These are phyloP conservation scores for Tulasnella sp. DNA, from an alignment of 768 basidiomycete genomes.

Conservation along the genomic window DNA sequence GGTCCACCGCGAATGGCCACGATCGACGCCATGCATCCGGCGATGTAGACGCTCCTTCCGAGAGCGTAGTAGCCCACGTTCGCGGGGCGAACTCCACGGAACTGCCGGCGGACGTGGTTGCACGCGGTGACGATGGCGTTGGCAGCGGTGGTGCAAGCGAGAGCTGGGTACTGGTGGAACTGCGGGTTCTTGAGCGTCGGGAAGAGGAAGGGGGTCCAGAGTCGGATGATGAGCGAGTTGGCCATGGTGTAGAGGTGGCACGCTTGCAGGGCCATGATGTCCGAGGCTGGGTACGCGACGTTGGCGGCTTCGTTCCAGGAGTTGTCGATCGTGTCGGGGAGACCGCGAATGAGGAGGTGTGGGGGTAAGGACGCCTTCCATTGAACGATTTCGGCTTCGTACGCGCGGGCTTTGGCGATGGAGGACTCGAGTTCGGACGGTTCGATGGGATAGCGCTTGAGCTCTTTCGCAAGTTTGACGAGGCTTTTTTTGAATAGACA, in stretches of 20 bases:
- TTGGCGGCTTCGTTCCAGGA: neutral
- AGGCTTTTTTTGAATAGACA: constrained; percentile 33
- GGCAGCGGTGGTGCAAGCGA: constrained; percentile 61
- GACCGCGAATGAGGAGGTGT: neutral
- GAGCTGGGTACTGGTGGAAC: constrained; percentile 31
- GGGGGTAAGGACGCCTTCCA: constrained; percentile 40
- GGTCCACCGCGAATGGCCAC: constrained; percentile 53
- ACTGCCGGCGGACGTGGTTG: constrained; percentile 35
- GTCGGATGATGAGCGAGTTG: constrained; percentile 57
- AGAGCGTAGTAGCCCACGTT: constrained; percentile 51
- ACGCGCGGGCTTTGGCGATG: constrained; percentile 56
- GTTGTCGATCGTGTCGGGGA: neutral
- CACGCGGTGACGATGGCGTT: constrained; percentile 48
- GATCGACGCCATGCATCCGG: constrained; percentile 60
- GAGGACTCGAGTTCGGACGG: constrained; percentile 41
- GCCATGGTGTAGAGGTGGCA: constrained; percentile 60
- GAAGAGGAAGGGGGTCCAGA: constrained; percentile 63
- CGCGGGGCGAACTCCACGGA: constrained; percentile 41
- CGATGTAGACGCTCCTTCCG: constrained; percentile 59
- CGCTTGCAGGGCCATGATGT: constrained; percentile 46
- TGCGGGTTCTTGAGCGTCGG: constrained; percentile 28
- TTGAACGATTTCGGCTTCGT: constrained; percentile 55
- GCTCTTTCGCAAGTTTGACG: constrained; percentile 58
- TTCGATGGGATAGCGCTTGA: constrained; percentile 41
- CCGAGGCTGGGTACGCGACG: constrained; percentile 32